phyloP scores from a whole-genome alignment of 2,329 filamentous ascomycete species.

The Hymenotorrendiella dingleyae region DNA sequence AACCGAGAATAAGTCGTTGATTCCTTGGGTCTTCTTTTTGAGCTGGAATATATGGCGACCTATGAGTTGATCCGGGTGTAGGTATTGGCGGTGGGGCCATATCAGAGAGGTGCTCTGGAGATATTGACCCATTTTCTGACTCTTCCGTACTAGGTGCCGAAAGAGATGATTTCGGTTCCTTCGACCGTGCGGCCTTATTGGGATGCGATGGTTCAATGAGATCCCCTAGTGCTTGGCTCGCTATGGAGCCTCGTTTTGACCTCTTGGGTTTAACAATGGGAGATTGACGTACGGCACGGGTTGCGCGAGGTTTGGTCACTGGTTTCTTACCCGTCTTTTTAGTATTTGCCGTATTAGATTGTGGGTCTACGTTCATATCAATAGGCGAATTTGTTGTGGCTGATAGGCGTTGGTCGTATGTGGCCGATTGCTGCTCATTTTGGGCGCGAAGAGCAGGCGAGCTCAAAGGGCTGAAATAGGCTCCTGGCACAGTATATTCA shows the following conservation, averaged over 20 bases:
- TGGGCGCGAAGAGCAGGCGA: constrained; percentile 76
- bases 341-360: constrained; percentile 23
- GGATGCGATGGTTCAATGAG: constrained; percentile 31
- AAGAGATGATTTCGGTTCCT: constrained; percentile 30
- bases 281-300: constrained; percentile 33
- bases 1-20: constrained; percentile 28
- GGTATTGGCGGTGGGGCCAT: constrained; percentile 66
- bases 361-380: constrained; percentile 25
- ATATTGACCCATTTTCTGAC: constrained; percentile 59
- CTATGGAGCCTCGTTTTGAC: constrained; percentile 40
- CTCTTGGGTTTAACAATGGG: constrained; percentile 36
- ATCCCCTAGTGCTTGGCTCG: constrained; percentile 35
- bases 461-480: constrained; percentile 78
- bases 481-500: constrained; percentile 53
- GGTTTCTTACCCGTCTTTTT: constrained; percentile 21
- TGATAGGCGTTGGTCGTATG: constrained; percentile 34
- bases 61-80: constrained; percentile 55
- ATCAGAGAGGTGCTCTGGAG: constrained; percentile 56
- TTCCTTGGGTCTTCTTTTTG: constrained; percentile 40
- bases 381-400: constrained; percentile 31
- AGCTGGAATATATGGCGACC: constrained; percentile 61
- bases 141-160: constrained; percentile 39
- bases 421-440: constrained; percentile 41
- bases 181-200: constrained; percentile 32
- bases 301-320: constrained; percentile 20